Percentiles rank a stretch among this genome's conserved stretches.
phyloP scores from a whole-genome alignment of 805 yeast species.

The Candida saitoana region DNA sequence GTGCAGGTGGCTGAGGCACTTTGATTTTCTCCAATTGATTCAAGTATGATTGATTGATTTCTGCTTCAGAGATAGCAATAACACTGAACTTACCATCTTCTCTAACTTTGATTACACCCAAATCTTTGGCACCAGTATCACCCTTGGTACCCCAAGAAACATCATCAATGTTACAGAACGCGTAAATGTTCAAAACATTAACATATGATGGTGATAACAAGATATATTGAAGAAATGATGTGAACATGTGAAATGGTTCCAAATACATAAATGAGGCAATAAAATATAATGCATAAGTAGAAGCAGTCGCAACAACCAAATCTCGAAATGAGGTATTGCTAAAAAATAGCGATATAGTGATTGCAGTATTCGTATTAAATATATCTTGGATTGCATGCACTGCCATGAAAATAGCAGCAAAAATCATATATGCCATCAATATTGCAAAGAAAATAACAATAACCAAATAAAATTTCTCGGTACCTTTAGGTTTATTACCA shows the following conservation, averaged over 20 bases:
- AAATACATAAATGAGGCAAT: constrained; percentile 55
- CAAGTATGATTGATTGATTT: constrained; percentile 50
- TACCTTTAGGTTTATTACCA: constrained; percentile 63
- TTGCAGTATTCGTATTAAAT: constrained; percentile 30
- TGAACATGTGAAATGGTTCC: constrained; percentile 66
- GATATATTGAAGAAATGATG: constrained; percentile 50
- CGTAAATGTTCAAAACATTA: constrained; percentile 59
- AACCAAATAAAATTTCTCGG: constrained; percentile 49
- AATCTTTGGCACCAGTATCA: constrained; percentile 52
- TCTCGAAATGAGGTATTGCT: constrained; percentile 42
- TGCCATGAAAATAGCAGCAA: constrained; percentile 57
- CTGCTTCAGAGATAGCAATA: constrained; percentile 44
- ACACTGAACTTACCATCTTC: constrained; percentile 57
- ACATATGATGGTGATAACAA: constrained; percentile 51
- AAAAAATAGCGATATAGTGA: constrained; percentile 46
- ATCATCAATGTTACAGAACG: constrained; percentile 69
- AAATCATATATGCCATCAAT: constrained; percentile 55
- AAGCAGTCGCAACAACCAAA: constrained; percentile 53
- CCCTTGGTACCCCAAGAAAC: constrained; percentile 78
- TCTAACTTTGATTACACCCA: constrained; percentile 51
- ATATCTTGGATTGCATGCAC: constrained; percentile 43
- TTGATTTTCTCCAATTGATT: constrained; percentile 51
- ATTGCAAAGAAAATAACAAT: constrained; percentile 55
- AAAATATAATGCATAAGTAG: constrained; percentile 61
- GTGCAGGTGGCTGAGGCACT: constrained; percentile 34